Conservation (phyloP, 129 eudicot species). For the Centella asiatica region DNA sequence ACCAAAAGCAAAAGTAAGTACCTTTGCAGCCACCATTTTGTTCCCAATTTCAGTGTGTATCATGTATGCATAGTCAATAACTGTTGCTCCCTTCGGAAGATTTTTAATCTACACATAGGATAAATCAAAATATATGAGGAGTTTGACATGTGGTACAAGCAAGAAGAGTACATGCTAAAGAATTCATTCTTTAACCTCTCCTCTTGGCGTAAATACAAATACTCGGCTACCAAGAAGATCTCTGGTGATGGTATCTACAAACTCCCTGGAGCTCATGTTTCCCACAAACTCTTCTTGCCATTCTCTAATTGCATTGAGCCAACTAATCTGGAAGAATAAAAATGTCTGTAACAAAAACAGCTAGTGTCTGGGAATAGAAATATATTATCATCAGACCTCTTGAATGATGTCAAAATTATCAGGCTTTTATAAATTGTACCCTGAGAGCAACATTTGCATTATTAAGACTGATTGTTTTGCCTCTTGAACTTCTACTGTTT, state of each 20-base stretch:
- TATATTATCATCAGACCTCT: not conserved
- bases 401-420: constrained; percentile 4
- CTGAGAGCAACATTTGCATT: constrained; percentile 84
- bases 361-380: not conserved
- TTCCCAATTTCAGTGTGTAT: constrained; percentile 89
- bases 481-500: constrained; percentile 44
- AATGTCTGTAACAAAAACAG: constrained; percentile 11
- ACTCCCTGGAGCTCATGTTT: constrained; percentile 97
- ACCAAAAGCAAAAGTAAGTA: constrained; percentile 17
- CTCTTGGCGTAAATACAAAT: constrained; percentile 94
- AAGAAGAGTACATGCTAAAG: not conserved
- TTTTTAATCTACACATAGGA: constrained; percentile 59
- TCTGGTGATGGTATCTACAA: constrained; percentile 88
- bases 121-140: not conserved
- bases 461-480: constrained; percentile 66
- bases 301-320: constrained; percentile 97
- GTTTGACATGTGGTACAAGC: not conserved
- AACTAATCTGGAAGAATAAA: constrained; percentile 58
- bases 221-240: constrained; percentile 93
- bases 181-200: constrained; percentile 53
- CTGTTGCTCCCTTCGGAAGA: constrained; percentile 93
- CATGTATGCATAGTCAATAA: constrained; percentile 93
- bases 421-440: constrained; percentile 31
- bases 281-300: constrained; percentile 99
- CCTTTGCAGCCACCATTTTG: constrained; percentile 99